Conservation (phyloP, 2,329 filamentous ascomycete species). For the Trichoderma semiorbis region DNA sequence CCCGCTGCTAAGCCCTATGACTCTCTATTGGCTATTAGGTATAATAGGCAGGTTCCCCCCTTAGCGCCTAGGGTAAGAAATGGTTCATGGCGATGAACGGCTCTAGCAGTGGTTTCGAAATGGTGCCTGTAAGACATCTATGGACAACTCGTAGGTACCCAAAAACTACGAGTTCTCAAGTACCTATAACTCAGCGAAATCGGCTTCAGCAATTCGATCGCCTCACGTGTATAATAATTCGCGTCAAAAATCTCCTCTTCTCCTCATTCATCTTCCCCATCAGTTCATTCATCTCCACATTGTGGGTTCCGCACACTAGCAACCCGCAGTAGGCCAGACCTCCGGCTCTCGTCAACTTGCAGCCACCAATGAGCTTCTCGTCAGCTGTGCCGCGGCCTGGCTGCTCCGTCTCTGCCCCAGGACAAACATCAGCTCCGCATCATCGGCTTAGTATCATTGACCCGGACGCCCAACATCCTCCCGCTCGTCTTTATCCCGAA, state of each 20-base stretch:
- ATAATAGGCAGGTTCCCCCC: neutral
- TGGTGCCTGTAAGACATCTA: neutral
- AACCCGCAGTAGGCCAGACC: neutral
- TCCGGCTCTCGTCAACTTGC: constrained; percentile 5
- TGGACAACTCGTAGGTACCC: too few species aligned
- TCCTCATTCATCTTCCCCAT: neutral
- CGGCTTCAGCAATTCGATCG: neutral
- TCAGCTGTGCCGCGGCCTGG: constrained; percentile 2
- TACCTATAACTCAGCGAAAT: neutral
- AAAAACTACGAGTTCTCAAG: neutral
- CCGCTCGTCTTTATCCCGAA: constrained; percentile 14
- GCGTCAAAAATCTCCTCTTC: neutral
- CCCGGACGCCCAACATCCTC: constrained; percentile 7
- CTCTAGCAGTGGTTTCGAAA: neutral
- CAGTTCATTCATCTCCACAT: constrained; percentile 1
- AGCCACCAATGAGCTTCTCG: constrained; percentile 9
- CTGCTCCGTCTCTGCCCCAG: neutral
- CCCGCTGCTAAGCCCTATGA: neutral
- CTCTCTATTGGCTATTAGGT: neutral
- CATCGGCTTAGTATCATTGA: constrained; percentile 11
- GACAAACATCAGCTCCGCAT: constrained; percentile 14
- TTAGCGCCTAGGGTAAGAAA: neutral
- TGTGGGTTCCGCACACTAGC: neutral
- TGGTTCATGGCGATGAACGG: neutral
- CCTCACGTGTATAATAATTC: neutral